These are phyloP conservation scores for Oenanthe sinensis DNA, from an alignment of 129 eudicot genomes.

Conservation along the genomic window DNA sequence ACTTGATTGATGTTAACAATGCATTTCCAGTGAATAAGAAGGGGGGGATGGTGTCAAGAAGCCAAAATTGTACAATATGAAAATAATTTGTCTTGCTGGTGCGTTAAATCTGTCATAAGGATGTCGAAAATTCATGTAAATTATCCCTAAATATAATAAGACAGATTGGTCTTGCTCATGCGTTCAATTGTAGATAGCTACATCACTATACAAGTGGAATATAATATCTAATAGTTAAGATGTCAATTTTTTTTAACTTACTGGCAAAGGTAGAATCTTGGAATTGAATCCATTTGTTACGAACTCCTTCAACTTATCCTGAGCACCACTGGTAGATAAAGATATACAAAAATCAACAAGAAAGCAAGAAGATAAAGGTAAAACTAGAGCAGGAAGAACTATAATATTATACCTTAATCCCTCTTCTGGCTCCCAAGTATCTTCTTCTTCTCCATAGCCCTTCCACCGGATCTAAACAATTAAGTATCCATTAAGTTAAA, in stretches of 20 bases:
- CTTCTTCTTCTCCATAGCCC: slow-evolving; percentile 59
- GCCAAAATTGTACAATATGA: too few species aligned
- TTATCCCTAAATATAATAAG: neutral
- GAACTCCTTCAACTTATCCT: slow-evolving; percentile 48
- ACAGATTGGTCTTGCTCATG: neutral
- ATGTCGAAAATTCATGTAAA: neutral
- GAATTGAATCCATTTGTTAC: slow-evolving; percentile 45
- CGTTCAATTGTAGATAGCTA: neutral
- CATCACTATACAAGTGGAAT: neutral
- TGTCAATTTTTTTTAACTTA: slow-evolving; percentile 20
- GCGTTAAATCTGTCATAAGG: too few species aligned
- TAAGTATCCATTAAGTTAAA: neutral
- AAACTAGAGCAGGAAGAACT: neutral
- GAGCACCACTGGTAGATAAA: slow-evolving; percentile 34
- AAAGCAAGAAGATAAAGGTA: neutral
- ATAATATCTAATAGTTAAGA: too few species aligned
- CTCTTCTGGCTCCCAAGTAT: slow-evolving; percentile 85
- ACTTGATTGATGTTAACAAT: neutral
- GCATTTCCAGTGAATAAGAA: neutral
- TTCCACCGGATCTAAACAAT: slow-evolving; percentile 61
- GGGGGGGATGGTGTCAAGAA: neutral
- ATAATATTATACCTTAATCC: slow-evolving; percentile 42
- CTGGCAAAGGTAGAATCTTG: slow-evolving; percentile 77
- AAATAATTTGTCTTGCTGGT: too few species aligned
- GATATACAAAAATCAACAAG: neutral